Percentiles rank a stretch among this genome's conserved stretches.
These are phyloP conservation scores for Xylariomycetidae sp. DNA, from an alignment of 2,329 filamentous ascomycete genomes.

Conservation along the genomic window DNA sequence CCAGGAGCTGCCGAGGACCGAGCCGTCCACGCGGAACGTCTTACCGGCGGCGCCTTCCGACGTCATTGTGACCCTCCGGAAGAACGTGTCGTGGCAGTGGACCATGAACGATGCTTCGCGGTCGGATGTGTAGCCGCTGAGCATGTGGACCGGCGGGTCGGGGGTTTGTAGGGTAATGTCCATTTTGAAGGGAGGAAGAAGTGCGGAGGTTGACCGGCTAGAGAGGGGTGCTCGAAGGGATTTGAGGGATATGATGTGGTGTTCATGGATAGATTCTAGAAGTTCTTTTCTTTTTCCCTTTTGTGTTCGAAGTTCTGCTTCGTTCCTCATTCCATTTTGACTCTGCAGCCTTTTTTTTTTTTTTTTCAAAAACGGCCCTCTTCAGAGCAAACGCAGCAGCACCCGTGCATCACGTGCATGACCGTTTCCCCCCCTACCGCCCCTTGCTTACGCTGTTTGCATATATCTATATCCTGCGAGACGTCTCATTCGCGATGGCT, in stretches of 20 bases:
- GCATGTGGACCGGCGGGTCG: conserved; percentile 6
- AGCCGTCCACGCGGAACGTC: conserved; percentile 10
- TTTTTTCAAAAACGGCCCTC: no score
- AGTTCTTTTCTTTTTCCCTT: neutral
- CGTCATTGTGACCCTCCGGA: conserved; percentile 5
- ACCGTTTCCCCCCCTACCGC: no score
- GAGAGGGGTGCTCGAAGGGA: neutral
- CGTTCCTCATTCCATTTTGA: no score
- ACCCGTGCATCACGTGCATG: no score
- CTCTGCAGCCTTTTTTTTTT: no score
- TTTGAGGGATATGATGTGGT: neutral
- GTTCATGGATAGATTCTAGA: neutral
- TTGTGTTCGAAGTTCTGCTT: neutral
- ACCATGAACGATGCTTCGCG: conserved; percentile 3
- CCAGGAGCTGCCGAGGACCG: conserved; percentile 10
- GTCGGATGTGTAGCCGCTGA: conserved; percentile 1
- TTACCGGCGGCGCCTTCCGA: neutral
- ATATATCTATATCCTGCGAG: no score
- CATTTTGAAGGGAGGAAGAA: conserved; percentile 4
- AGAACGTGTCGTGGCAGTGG: conserved; percentile 7
- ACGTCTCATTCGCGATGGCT: no score
- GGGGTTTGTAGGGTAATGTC: conserved; percentile 6
- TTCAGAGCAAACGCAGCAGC: no score
- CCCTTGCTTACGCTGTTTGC: no score
- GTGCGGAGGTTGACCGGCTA: no score